These are phyloP conservation scores for Kodamaea sagamina DNA, from an alignment of 805 yeast genomes.

Conservation along the genomic window DNA sequence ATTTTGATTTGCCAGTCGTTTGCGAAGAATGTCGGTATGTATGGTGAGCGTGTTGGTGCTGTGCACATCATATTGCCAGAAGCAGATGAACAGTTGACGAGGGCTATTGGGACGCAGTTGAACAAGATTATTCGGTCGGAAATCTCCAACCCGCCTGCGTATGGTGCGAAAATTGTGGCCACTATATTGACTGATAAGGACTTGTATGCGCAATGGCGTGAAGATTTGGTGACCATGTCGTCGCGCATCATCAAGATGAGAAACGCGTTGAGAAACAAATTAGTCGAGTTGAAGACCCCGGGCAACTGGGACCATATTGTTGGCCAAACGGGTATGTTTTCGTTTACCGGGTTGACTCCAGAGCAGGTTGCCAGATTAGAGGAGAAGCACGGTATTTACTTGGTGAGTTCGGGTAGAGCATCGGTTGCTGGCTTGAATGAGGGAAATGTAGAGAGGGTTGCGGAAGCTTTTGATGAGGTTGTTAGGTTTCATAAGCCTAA, in stretches of 20 bases:
- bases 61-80: constrained; percentile 68
- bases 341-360: constrained; percentile 82
- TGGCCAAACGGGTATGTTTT: constrained; percentile 94
- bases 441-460: constrained; percentile 74
- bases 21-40: constrained; percentile 95
- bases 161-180: constrained; percentile 90
- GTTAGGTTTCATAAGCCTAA: constrained; percentile 39
- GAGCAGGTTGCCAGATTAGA: constrained; percentile 80
- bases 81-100: constrained; percentile 39
- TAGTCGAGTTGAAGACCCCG: constrained; percentile 69
- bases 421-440: constrained; percentile 92
- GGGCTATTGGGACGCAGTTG: constrained; percentile 74
- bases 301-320: constrained; percentile 93
- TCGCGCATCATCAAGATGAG: constrained; percentile 83
- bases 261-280: constrained; percentile 57
- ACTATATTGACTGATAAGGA: constrained; percentile 67
- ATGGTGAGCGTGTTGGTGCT: constrained; percentile 97
- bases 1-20: constrained; percentile 88
- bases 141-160: constrained; percentile 91
- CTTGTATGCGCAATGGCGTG: constrained; percentile 76
- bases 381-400: constrained; percentile 74
- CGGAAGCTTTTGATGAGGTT: constrained; percentile 78
- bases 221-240: constrained; percentile 85
- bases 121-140: constrained; percentile 76
- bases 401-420: constrained; percentile 84